Base-by-base conservation (phyloP, 768 basidiomycete genomes). In the Rhodotorula sphaerocarpa region DNA sequence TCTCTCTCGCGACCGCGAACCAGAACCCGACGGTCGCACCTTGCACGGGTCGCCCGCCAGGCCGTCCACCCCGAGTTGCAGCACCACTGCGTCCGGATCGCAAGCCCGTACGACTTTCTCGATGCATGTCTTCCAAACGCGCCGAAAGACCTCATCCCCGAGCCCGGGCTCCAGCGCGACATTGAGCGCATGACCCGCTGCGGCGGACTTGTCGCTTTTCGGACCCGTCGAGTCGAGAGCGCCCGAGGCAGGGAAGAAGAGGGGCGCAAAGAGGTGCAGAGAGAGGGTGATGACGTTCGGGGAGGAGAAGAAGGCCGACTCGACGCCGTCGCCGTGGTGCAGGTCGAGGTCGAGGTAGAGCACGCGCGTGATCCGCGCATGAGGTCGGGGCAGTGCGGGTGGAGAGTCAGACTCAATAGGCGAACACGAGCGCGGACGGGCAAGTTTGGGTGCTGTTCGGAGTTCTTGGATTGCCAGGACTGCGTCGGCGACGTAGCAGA, bases 281-380 rank as follows among this genome's bases (percentile, higher is more conserved):
- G 90, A 92, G 52, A 95, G 73, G 3, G 88, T 91, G 30, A 80
- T 72, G 33, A 77, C 73, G 46, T 54, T 39, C 55, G 70, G 34
- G 62, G 72, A 60, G 61, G 75, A 80, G 71, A 57, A 71, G 76
- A 63, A 72, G 79, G 76, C 18, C 65, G 61, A 28, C 66, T 68
- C 14, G 28, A 63, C 60, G 41, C 77, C 90, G 71, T 95, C 90
- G 7, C 86, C 87, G 70, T 88, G 90, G 74, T 96, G 92, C 5
- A 95, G 79, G 73, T 96, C 92, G 14, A 96, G 77, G 72, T 96
- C 92, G 52, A 97, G 79, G 75, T 95, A 95, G 82, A 96, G 83
- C 16, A 91, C 80, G 4, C 86, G 82, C 1, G 50, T 47, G 43
- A 72, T 48, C 18, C 61, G 75, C 65, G 23, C 57, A 61, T 10